These are phyloP conservation scores for Rhynchosporium graminicola DNA, from an alignment of 2,329 filamentous ascomycete genomes.

Conservation along the genomic window DNA sequence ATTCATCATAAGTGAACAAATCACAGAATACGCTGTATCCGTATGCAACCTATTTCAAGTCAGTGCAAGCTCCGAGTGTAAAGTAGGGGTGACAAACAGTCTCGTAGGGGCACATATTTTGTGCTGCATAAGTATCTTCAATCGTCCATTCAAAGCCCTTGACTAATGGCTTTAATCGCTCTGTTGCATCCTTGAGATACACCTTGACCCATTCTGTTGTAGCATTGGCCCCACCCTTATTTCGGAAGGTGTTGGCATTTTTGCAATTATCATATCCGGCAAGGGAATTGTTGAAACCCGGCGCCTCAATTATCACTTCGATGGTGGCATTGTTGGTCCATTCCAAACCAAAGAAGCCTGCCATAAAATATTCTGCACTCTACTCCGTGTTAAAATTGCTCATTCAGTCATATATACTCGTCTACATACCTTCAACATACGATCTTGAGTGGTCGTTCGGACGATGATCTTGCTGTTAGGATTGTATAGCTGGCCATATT, in stretches of 20 bases:
- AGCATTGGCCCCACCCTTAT: conserved; percentile 54
- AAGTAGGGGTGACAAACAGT: conserved; percentile 46
- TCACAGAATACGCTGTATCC: conserved; percentile 75
- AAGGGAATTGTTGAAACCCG: conserved; percentile 68
- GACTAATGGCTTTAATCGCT: conserved; percentile 58
- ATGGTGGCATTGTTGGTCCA: conserved; percentile 73
- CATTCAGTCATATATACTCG: conserved; percentile 29
- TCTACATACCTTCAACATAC: conserved; percentile 65
- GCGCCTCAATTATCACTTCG: conserved; percentile 68
- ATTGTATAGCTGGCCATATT: conserved; percentile 60
- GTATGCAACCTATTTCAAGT: conserved; percentile 56
- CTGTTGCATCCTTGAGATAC: conserved; percentile 65
- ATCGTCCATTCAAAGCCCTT: conserved; percentile 63
- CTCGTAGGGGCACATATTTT: conserved; percentile 76
- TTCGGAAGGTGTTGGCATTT: conserved; percentile 53
- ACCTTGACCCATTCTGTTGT: conserved; percentile 59
- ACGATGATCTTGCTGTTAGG: conserved; percentile 72
- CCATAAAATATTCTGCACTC: conserved; percentile 71
- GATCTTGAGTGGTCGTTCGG: conserved; percentile 73
- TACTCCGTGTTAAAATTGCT: conserved; percentile 20
- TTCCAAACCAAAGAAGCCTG: conserved; percentile 75
- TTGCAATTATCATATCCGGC: conserved; percentile 68
- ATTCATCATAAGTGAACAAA: conserved; percentile 75
- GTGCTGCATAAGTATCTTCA: conserved; percentile 64
- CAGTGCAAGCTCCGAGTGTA: conserved; percentile 17